Base-by-base conservation (phyloP, 2,329 filamentous ascomycete species). In the Calycina marina region DNA sequence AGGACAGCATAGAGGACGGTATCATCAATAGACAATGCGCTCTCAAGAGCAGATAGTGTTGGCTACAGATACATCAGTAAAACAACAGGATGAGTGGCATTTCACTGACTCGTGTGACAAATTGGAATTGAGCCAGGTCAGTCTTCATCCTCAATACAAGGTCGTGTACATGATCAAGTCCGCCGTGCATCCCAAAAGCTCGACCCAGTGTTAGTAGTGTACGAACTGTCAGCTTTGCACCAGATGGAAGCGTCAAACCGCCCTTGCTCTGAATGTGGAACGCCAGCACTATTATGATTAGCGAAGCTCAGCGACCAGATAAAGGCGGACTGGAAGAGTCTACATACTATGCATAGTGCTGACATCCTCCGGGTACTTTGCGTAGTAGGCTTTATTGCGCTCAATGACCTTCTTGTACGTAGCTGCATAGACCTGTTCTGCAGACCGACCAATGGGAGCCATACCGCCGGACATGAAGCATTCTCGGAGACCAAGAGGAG, bases 401-500 rank as follows among this genome's bases (percentile, higher is more conserved):
- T 77, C 61, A 12, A 63, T 60, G 9, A 85, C 70, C 48, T 77
- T 79, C 38, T 62, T 62, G 51, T 77, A 93, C 4, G 80, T 75
- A 0, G 70, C 67, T 31, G 63, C 52, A 55, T 94, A 93, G 18
- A 93, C 77, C 26, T 81, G 64, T 32, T 88, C 80, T 1, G 83
- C 68, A 0, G 64, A 63, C 38, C 70, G 69, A 32, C 78, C 73
- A 8, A 93, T 60, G 0, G 88, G 81, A 10, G 83, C 78, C 27
- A 94, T 62, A 0, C 88, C 88, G 22, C 88, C 88, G 8, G 80
- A 82, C 18, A 86, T 64, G 51, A 93, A 96, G 14, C 73, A 72
- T 58, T 96, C 88, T 17, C 74, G 72, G 14, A 96, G 57, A 1
- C 80, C 79, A 35, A 84, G 68, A 0, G 83, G 82, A 45, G 71